These are phyloP conservation scores for Fusarium kyushuense DNA, from an alignment of 2,329 filamentous ascomycete species.

Conservation along the genomic window DNA sequence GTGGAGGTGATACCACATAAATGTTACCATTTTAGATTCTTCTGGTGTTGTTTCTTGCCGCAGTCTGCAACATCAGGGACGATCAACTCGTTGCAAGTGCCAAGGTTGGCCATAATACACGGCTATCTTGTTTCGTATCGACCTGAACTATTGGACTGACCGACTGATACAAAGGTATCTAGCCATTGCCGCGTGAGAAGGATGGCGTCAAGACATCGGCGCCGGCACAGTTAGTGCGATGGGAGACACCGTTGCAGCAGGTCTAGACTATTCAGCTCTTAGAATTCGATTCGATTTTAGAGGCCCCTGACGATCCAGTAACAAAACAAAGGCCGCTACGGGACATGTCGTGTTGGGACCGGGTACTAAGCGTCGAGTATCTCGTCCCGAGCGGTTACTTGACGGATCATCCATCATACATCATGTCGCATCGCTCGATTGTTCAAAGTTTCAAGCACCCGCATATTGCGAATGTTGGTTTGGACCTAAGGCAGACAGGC, in stretches of 20 bases:
- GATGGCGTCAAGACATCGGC: slow-evolving; percentile 37
- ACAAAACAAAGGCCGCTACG: slow-evolving; percentile 22
- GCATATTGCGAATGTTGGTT: slow-evolving; percentile 29
- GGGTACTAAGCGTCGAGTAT: slow-evolving; percentile 22
- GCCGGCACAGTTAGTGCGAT: slow-evolving; percentile 33
- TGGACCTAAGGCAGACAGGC: slow-evolving; percentile 1
- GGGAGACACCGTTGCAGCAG: slow-evolving; percentile 34
- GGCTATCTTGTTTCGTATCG: slow-evolving; percentile 4
- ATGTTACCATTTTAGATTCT: slow-evolving; percentile 19
- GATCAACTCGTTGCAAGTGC: slow-evolving; percentile 11
- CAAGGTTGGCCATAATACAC: slow-evolving; percentile 2
- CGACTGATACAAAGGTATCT: neutral
- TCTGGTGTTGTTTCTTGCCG: slow-evolving; percentile 21
- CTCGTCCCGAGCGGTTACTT: slow-evolving; percentile 19
- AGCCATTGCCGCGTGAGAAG: slow-evolving; percentile 20
- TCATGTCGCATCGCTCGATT: slow-evolving; percentile 30
- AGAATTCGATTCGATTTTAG: slow-evolving; percentile 5
- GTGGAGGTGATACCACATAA: slow-evolving; percentile 35
- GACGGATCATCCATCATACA: slow-evolving; percentile 22
- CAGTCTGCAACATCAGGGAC: neutral
- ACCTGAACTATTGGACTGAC: slow-evolving; percentile 32
- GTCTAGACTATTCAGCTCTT: slow-evolving; percentile 38
- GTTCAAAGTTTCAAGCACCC: slow-evolving; percentile 32
- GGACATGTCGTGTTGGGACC: slow-evolving; percentile 31
- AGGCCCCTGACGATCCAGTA: slow-evolving; percentile 38